Evolutionary conservation across 139 green algal genomes (phyloP), one percentile per base, ranked within the genome.

Genomic region (Ettlia oleoabundans): DNA sequence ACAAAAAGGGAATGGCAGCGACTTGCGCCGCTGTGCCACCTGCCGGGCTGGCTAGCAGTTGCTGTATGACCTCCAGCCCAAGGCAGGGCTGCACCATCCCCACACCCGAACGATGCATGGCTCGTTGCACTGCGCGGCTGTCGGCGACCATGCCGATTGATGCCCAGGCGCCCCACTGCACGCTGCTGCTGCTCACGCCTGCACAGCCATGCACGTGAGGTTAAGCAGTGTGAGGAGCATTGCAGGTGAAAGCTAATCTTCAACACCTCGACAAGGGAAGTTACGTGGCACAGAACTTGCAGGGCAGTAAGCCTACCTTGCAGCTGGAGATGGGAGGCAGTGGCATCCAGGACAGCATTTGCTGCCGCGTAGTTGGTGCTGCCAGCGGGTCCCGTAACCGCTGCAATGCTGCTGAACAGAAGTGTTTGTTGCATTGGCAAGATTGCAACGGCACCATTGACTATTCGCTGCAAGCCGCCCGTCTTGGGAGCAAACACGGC

Each of bases 21-120:
- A 84, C 18, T 1, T 22, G 15, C 0, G 67, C 26, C 53, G 28
- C 2, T 1, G 28, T 1, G 1, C 26, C 24, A 1, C 18, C 35
- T 6, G 40, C 4, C 10, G 7, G 35, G 42, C 24, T 72, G 15
- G 67, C 52, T 3, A 55, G 9, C 55, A 53, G 70, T n/a, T 33
- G 68, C 33, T 62, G 74, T 30, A 95, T 43, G 26, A 79, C 88
- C 6, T 58, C 42, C 35, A 96, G 43, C 2, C 91, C 92, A 6
- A 83, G 64, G 4, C 62, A 33, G 0, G 94, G 88, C 35, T 85
- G 68, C 64, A 97, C 68, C 33, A 90, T 85, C 6, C 87, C 88
- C 68, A 96, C 85, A 18, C 94, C 94, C 1, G 92, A 89, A 2
- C 92, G 85, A 64, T 91, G 43, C 81, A 90, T 88, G 43, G 86